phyloP scores from a whole-genome alignment of 73 alveolate species.

The Blepharisma stoltei region DNA sequence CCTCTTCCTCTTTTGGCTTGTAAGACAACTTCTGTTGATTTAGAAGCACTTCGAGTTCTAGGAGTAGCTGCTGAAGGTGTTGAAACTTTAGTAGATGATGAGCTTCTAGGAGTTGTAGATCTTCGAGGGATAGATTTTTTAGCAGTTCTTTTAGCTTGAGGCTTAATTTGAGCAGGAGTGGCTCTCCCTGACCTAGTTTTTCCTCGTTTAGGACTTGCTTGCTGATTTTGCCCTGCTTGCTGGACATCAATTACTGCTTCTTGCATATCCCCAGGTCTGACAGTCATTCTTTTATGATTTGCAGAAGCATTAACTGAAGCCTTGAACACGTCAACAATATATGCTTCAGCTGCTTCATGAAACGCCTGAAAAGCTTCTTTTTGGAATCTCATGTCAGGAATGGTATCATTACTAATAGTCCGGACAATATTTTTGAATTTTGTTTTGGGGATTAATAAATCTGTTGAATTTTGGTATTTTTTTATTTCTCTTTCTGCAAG shows the following conservation, averaged over 20 bases:
- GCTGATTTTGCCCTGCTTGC: not conserved
- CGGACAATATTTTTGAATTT: constrained; percentile 87
- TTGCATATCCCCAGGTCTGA: constrained; percentile 88
- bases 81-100: not conserved
- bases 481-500: constrained; percentile 77
- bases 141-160: not conserved
- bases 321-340: constrained; percentile 83
- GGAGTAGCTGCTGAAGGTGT: not conserved
- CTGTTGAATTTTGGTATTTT: constrained; percentile 74
- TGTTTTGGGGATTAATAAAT: constrained; percentile 68
- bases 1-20: not conserved
- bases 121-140: not conserved
- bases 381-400: constrained; percentile 83
- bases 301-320: constrained; percentile 85
- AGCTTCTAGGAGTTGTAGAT: not conserved
- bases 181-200: not conserved
- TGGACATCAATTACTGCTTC: constrained; percentile 46
- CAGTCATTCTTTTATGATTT: constrained; percentile 91
- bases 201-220: not conserved
- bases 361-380: constrained; percentile 81
- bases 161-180: not conserved
- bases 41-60: not conserved
- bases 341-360: constrained; percentile 94
- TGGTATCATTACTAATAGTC: constrained; percentile 81
- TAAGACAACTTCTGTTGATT: not conserved